A percentile compares a stretch with the other conserved stretches of the same genome.
Evolutionary conservation across 768 basidiomycete genomes (phyloP).

Genomic region (Boletus rubroflammeus): DNA sequence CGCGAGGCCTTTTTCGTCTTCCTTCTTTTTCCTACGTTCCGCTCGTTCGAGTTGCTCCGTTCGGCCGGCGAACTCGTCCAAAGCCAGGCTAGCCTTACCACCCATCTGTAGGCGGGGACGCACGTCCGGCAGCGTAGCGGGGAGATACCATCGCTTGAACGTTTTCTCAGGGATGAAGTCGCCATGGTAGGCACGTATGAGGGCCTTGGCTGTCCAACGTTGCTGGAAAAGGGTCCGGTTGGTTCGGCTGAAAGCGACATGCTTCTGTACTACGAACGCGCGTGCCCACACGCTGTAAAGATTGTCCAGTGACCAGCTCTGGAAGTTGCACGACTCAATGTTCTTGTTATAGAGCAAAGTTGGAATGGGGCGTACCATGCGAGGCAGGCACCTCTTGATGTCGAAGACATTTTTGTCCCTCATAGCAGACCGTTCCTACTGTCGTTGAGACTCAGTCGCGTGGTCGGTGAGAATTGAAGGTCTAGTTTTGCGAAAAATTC

Average conservation of each 20-base stretch:
- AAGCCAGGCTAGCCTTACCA: slow-evolving; percentile 36
- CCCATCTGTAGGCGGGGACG: slow-evolving; percentile 49
- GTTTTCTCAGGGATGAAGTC: slow-evolving; percentile 90
- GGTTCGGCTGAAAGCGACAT: slow-evolving; percentile 55
- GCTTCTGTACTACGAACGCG: slow-evolving; percentile 45
- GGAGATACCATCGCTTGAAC: slow-evolving; percentile 95
- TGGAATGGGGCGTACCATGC: slow-evolving; percentile 54
- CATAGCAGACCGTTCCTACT: slow-evolving; percentile 32
- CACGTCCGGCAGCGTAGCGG: slow-evolving; percentile 79
- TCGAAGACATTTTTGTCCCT: slow-evolving; percentile 46
- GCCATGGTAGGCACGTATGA: slow-evolving; percentile 91
- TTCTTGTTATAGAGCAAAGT: neutral
- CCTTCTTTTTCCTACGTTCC: slow-evolving; percentile 49
- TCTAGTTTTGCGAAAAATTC: slow-evolving; percentile 9
- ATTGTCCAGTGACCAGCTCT: slow-evolving; percentile 91
- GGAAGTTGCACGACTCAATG: slow-evolving; percentile 7
- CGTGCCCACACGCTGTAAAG: slow-evolving; percentile 87
- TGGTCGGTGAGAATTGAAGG: neutral
- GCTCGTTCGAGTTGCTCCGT: slow-evolving; percentile 38
- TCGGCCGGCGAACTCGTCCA: slow-evolving; percentile 61
- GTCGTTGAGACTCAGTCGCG: neutral
- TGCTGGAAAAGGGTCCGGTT: slow-evolving; percentile 78
- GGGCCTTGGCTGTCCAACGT: slow-evolving; percentile 83
- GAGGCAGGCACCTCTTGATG: slow-evolving; percentile 59
- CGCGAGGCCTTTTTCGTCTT: slow-evolving; percentile 62